A percentile compares a stretch with the other conserved stretches of the same genome.
Conservation (phyloP, 2,329 filamentous ascomycete genomes). For the Orbilia oligospora region DNA sequence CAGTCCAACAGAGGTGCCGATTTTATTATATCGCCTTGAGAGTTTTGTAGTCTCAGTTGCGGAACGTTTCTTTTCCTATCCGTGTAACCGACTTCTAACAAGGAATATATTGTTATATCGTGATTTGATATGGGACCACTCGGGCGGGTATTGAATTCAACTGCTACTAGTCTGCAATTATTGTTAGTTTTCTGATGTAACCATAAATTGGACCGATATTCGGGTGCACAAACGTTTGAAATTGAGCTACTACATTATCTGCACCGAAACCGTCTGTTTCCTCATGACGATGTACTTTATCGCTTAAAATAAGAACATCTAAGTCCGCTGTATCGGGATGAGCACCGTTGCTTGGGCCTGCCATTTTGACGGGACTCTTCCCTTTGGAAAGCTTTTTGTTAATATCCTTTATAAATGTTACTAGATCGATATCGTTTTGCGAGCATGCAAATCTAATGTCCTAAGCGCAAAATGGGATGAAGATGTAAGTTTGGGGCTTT, state of each 20-base stretch:
- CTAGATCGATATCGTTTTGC: conserved; percentile 8
- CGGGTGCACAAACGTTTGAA: conserved; percentile 31
- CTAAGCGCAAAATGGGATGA: background rate
- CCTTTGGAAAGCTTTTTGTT: conserved; percentile 19
- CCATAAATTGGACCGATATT: background rate
- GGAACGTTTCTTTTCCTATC: conserved; percentile 29
- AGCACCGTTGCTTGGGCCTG: background rate
- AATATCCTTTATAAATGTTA: conserved; percentile 20
- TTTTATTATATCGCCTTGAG: conserved; percentile 38
- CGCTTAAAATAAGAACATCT: conserved; percentile 16
- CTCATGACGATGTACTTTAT: conserved; percentile 31
- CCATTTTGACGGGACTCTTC: background rate
- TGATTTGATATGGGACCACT: conserved; percentile 32
- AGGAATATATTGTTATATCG: conserved; percentile 26
- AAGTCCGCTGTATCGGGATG: background rate
- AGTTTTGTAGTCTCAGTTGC: conserved; percentile 33
- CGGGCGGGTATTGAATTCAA: conserved; percentile 35
- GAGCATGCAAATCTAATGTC: conserved; percentile 31
- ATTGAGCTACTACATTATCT: conserved; percentile 31
- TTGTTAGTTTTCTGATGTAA: background rate
- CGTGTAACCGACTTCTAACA: conserved; percentile 23
- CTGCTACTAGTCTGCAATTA: conserved; percentile 16
- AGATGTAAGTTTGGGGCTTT: too few species aligned
- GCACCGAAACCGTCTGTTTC: conserved; percentile 33
- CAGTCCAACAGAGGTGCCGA: conserved; percentile 29